Percentiles rank a stretch among this genome's conserved stretches.
phyloP scores from a whole-genome alignment of 495 filamentous ascomycete species.

The Evernia prunastri region DNA sequence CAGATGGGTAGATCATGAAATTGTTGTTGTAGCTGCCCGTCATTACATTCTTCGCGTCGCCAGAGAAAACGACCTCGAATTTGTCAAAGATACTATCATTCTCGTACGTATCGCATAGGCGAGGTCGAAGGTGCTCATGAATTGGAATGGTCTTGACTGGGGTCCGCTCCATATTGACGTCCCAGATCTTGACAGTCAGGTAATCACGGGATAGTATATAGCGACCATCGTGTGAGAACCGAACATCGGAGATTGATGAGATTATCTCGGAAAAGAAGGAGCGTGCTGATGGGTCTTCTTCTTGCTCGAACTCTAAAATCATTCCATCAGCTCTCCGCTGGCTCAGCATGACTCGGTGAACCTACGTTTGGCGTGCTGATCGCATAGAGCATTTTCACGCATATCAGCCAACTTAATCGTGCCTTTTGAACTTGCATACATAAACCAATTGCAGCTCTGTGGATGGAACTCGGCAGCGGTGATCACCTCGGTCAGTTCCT shows the following conservation, averaged over 20 bases:
- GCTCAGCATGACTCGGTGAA: conserved; percentile 14
- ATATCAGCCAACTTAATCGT: conserved; percentile 99
- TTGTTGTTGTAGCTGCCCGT: conserved; percentile 99
- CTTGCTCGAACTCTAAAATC: conserved; percentile 85
- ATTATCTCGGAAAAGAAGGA: conserved; percentile 99
- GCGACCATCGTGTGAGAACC: conserved; percentile 90
- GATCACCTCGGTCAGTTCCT: conserved; percentile 97
- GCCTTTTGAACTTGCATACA: conserved; percentile 99
- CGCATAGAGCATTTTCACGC: conserved; percentile 91
- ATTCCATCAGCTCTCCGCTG: conserved; percentile 4
- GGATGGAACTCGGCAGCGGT: conserved; percentile 98
- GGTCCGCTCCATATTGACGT: conserved; percentile 96
- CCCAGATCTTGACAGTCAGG: conserved; percentile 98
- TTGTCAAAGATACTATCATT: conserved; percentile 99
- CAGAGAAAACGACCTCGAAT: conserved; percentile 98
- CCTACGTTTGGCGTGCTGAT: conserved; percentile 91
- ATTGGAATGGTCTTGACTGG: conserved; percentile 98
- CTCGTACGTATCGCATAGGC: conserved; percentile 96
- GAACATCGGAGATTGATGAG: conserved; percentile 96
- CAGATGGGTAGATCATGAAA: conserved; percentile 99
- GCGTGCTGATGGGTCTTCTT: conserved; percentile 96
- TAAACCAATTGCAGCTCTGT: conserved; percentile 97
- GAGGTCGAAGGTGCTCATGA: conserved; percentile 90
- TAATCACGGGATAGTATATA: conserved; percentile 98
- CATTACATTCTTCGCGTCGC: conserved; percentile 98